Evolutionary conservation across 2,329 filamentous ascomycete genomes (phyloP), one percentile per base, ranked within the genome.

Genomic region (Ophiocordyceps robertsii): DNA sequence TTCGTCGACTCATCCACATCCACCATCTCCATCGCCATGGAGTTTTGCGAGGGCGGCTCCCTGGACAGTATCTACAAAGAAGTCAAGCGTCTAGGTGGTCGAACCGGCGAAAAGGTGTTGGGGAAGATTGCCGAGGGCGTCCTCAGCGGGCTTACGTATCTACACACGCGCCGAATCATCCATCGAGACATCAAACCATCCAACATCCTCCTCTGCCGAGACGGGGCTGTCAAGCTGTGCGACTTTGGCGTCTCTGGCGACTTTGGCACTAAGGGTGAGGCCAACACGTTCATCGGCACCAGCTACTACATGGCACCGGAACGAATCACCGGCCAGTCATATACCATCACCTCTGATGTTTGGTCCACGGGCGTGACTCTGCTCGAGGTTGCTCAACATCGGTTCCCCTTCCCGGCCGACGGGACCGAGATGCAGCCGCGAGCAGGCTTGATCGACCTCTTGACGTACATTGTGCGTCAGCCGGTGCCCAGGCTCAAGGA

Each of bases 301-400:
- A 94, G 86, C 47, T 98, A 96, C 61, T 98, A 98, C 69, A 98
- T 98, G 92, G 92, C 92, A 4, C 92, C 92, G 0, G 92, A 98
- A 63, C 83, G 92, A 41, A 98, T 98, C 60, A 95, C 92, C 1
- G 92, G 92, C 45, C 87, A 96, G 67, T 90, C 84, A 40, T 98
- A 98, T 64, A 98, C 90, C 47, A 98, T 98, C 62, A 98, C 90
- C 2, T 95, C 88, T 8, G 92, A 98, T 54, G 92, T 98, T 44
- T 98, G 92, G 92, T 95, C 89, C 36, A 81, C 95, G 8, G 92
- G 92, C 49, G 92, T 98, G 42, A 96, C 92, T 2, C 67, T 98
- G 40, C 79, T 98, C n/a, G 92, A 98, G 67, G 92, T 98, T n/a
- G 92, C 92, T 33, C 92, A 98, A 60, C 89, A 98, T 63, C 82